These are phyloP conservation scores for Lecanosticta acicola DNA, from an alignment of 2,329 filamentous ascomycete genomes.

Conservation along the genomic window DNA sequence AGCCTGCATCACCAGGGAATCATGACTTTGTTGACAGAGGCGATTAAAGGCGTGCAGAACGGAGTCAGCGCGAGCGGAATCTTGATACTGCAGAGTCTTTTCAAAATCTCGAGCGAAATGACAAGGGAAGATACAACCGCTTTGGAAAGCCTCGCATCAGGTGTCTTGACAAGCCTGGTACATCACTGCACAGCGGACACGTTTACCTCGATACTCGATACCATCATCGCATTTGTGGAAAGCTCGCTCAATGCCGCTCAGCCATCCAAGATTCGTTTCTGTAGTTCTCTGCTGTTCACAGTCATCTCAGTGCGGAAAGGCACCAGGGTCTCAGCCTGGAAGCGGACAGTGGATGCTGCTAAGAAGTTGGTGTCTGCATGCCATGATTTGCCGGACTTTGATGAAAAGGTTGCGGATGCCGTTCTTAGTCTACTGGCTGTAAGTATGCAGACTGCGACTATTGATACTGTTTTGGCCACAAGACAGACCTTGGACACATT, in stretches of 20 bases:
- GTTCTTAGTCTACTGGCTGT: constrained; percentile 53
- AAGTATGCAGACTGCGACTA: constrained; percentile 67
- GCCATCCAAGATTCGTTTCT: constrained; percentile 38
- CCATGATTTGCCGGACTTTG: constrained; percentile 7
- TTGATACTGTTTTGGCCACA: constrained; percentile 70
- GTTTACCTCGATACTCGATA: constrained; percentile 62
- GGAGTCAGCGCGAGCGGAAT: constrained; percentile 54
- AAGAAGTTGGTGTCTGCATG: constrained; percentile 28
- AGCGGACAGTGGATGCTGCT: constrained; percentile 49
- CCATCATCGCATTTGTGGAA: constrained; percentile 51
- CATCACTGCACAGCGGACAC: constrained; percentile 74
- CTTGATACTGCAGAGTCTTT: constrained; percentile 48
- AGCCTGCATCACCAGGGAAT: constrained; percentile 74
- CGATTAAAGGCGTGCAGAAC: constrained; percentile 58
- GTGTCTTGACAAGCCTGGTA: constrained; percentile 72
- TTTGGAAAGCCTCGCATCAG: constrained; percentile 58
- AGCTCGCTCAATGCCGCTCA: constrained; percentile 32
- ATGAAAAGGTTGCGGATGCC: constrained; percentile 28
- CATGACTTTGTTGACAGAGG: constrained; percentile 88
- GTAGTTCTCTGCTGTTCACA: constrained; percentile 56
- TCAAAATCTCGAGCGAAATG: constrained; percentile 30
- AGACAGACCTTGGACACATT: constrained; percentile 61
- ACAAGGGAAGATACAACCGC: constrained; percentile 7
- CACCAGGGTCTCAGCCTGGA: constrained; percentile 67
- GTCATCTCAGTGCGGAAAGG: constrained; percentile 77